Conservation (phyloP, 163 green algal genomes). For the Scenedesmus sp. region DNA sequence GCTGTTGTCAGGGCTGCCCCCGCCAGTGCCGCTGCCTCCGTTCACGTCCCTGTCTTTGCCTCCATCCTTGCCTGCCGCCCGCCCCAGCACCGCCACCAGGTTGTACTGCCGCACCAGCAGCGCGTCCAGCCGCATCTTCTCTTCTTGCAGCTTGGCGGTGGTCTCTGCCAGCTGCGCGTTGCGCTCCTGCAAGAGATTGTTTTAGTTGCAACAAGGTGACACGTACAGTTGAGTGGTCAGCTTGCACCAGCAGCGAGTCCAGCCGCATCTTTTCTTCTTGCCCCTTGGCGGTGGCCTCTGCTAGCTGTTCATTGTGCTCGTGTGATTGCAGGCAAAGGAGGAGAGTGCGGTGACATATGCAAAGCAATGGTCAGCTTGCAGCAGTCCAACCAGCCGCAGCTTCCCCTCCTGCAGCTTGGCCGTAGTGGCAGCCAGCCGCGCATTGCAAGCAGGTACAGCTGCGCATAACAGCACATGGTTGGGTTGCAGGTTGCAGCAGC, state of each 20-base stretch:
- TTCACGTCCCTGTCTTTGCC: neutral
- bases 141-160: constrained; percentile 52
- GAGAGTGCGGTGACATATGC: no score
- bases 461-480: no score
- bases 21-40: neutral
- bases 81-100: constrained; percentile 52
- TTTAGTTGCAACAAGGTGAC: no score
- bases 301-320: constrained; percentile 43
- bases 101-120: constrained; percentile 60
- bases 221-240: no score
- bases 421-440: constrained; percentile 44
- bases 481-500: no score
- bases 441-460: neutral
- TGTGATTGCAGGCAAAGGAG: neutral
- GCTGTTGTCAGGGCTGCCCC: neutral
- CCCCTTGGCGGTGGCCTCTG: constrained; percentile 39
- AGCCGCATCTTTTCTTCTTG: constrained; percentile 57
- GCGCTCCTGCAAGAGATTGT: neutral
- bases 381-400: constrained; percentile 50
- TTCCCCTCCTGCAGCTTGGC: constrained; percentile 54
- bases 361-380: neutral
- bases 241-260: neutral
- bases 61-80: neutral
- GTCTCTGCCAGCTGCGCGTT: constrained; percentile 50
- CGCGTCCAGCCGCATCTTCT: constrained; percentile 57